Conservation (phyloP, 2,329 filamentous ascomycete species). For the Reticulascus tulasneorum region DNA sequence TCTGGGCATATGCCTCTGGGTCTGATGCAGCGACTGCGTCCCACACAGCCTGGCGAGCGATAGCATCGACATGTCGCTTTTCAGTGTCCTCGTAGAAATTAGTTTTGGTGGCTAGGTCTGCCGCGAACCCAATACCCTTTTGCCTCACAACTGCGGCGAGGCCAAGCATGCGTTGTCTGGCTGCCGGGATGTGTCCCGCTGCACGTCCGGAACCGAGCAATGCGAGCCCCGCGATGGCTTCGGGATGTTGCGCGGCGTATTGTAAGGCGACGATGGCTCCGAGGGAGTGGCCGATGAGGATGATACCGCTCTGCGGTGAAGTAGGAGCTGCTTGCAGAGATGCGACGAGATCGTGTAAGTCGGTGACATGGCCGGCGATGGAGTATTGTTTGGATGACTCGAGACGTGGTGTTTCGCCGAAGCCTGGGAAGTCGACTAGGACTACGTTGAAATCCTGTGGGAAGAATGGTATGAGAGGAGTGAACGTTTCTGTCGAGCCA, state of each 20-base stretch:
- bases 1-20: slow-evolving; percentile 26
- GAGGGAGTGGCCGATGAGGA: slow-evolving; percentile 31
- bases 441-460: slow-evolving; percentile 14
- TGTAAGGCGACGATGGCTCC: slow-evolving; percentile 31
- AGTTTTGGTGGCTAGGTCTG: slow-evolving; percentile 20
- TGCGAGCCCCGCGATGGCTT: slow-evolving; percentile 21
- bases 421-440: slow-evolving; percentile 23
- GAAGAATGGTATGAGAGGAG: slow-evolving; percentile 15
- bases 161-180: slow-evolving; percentile 24
- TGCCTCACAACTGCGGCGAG: slow-evolving; percentile 20
- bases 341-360: slow-evolving; percentile 20
- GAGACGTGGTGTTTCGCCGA: slow-evolving; percentile 18
- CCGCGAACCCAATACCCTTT: slow-evolving; percentile 22
- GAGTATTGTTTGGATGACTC: slow-evolving; percentile 11
- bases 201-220: slow-evolving; percentile 28
- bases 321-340: slow-evolving; percentile 10
- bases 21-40: slow-evolving; percentile 25
- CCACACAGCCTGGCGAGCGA: slow-evolving; percentile 16
- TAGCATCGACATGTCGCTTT: slow-evolving; percentile 16
- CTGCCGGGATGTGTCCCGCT: slow-evolving; percentile 22
- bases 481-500: slow-evolving; percentile 18
- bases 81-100: slow-evolving; percentile 21
- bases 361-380: slow-evolving; percentile 20
- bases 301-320: neutral
- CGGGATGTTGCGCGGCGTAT: slow-evolving; percentile 24